Evolutionary conservation across 495 filamentous ascomycete species (phyloP).

Genomic region (Neurospora sp.): DNA sequence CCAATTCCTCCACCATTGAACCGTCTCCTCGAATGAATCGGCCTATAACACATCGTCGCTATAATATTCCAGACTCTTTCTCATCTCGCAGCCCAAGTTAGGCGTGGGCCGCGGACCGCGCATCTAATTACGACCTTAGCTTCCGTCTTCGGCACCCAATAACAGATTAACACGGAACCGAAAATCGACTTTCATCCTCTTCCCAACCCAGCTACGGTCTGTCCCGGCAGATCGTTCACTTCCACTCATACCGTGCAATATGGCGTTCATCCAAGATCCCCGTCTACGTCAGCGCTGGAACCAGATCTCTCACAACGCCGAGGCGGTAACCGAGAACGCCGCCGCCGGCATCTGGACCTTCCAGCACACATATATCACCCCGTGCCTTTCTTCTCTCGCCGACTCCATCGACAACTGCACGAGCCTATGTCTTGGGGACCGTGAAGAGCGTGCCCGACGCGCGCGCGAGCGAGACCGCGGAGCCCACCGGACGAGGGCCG

Average conservation of each 20-base stretch:
- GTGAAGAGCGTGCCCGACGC: slow-evolving; percentile 64
- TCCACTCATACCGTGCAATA: slow-evolving; percentile 6
- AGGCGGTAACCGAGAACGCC: slow-evolving; percentile 83
- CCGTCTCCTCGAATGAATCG: neutral
- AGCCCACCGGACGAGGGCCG: slow-evolving; percentile 51
- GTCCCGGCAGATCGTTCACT: neutral
- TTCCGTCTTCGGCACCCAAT: neutral
- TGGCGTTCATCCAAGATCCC: slow-evolving; percentile 69
- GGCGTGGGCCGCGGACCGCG: neutral
- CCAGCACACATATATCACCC: slow-evolving; percentile 71
- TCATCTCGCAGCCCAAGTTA: neutral
- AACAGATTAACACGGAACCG: neutral
- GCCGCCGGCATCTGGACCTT: slow-evolving; percentile 84
- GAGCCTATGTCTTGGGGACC: slow-evolving; percentile 58
- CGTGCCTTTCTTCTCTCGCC: slow-evolving; percentile 61
- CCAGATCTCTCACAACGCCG: slow-evolving; percentile 83
- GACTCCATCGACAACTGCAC: slow-evolving; percentile 61
- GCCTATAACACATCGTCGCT: neutral
- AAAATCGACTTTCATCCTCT: neutral
- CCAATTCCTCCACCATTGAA: neutral
- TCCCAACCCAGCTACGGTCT: neutral
- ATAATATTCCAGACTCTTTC: neutral
- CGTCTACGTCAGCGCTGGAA: slow-evolving; percentile 91
- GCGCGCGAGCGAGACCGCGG: slow-evolving; percentile 44
- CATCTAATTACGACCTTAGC: neutral